Base-by-base conservation (phyloP, 2,329 filamentous ascomycete genomes). In the Colletotrichum sp. region DNA sequence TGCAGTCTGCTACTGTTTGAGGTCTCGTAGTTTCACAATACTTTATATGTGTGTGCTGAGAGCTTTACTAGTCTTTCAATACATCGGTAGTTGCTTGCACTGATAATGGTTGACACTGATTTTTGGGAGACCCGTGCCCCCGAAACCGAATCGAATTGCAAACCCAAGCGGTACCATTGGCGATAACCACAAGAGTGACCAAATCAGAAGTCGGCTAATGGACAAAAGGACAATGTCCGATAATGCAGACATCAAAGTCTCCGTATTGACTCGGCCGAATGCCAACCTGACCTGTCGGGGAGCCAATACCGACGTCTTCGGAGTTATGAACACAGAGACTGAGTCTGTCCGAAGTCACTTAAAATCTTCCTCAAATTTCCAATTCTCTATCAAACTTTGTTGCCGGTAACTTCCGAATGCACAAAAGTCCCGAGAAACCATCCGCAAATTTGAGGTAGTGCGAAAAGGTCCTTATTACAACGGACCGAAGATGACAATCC, bases 311-410 rank as follows among this genome's bases (percentile, higher is more conserved):
- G 43, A 48, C 1, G 43, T 1, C 43, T 48, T 48, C 18, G 43
- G 43, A 48, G 43, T 48, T 48, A n/a, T 48, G 2, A 22, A 13
- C 4, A 2, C 18, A 22, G 18, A 48, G 4, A 0, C 12, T n/a
- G 1, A 22, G 5, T n/a, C 43, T 22, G 18, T 13, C 43, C 43
- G 39, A 48, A 12, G 18, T 48, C n/a, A 22, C 2, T 1, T 5
- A 48, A 0, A n/a, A 3, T 2, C 1, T 22, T 4, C 0, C 12
- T 2, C 1, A 13, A 48, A 7, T 7, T 4, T n/a, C 18, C 43
- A 48, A 18, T 0, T 12, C 6, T 13, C 2, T 12, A 1, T 4
- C 6, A 48, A 48, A 48, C 10, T 18, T 48, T 48, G 0, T 22
- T 0, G 13, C 6, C 43, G 18, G 22, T 48, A 48, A 48, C 5